Base-by-base conservation (phyloP, 257 asterid species). In the Buddleja alternifolia region DNA sequence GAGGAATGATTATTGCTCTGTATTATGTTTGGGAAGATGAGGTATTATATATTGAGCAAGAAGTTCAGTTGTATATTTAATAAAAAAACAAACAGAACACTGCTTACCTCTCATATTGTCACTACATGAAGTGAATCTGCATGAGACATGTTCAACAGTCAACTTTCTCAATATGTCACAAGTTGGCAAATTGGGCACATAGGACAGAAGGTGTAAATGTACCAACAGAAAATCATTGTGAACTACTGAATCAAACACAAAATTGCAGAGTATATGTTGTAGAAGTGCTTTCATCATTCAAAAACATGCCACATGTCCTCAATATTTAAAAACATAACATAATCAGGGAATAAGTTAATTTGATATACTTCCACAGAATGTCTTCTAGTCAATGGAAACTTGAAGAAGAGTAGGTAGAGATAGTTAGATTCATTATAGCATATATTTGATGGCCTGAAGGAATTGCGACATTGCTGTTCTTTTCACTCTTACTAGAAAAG, bases 301-400 rank as follows among this genome's bases (percentile, higher is more conserved):
- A 21, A 14, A 64, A 64, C 76, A 62, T 52, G 25, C 48, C 76
- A 61, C 75, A 62, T 71, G 76, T 71, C 41, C 25, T 71, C 45
- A 3, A 23, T 46, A 44, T 63, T 17, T n/a, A 23, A 21, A 17
- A 17, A 24, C 47, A 24, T 51, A 11, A 20, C 12, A 37, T n/a
- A 36, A 20, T 46, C 39, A 29, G n/a, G n/a, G n/a, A n/a, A n/a
- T n/a, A n/a, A n/a, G n/a, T n/a, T n/a, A n/a, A n/a, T n/a, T n/a
- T n/a, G n/a, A n/a, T n/a, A n/a, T n/a, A n/a, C n/a, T n/a, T n/a
- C n/a, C n/a, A n/a, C n/a, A n/a, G n/a, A n/a, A n/a, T n/a, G n/a
- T n/a, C n/a, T n/a, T n/a, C n/a, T n/a, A n/a, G n/a, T n/a, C n/a
- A n/a, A n/a, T n/a, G n/a, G n/a, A n/a, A n/a, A n/a, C n/a, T n/a